Conservation (phyloP, 163 green algal species). For the Chlamydomonas reinhardtii region DNA sequence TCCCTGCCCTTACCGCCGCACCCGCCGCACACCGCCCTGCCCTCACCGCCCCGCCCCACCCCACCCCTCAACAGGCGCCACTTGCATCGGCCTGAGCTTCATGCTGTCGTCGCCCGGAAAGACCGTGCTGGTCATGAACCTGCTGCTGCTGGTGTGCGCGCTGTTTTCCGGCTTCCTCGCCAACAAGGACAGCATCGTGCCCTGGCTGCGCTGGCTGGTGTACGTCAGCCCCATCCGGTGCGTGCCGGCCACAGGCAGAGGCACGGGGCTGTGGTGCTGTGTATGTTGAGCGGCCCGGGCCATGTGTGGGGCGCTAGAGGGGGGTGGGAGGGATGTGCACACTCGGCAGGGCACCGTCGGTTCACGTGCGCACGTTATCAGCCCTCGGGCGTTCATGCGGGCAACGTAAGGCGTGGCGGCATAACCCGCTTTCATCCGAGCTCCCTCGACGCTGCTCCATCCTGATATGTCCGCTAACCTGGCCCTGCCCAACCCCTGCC, state of each 20-base stretch:
- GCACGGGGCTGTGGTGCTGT: too few relatives aligned
- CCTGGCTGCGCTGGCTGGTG: conserved; percentile 65
- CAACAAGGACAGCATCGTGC: conserved; percentile 69
- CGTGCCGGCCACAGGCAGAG: background rate
- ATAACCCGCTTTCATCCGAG: too few relatives aligned
- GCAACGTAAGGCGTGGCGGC: too few relatives aligned
- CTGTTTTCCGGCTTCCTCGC: conserved; percentile 77
- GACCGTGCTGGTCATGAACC: conserved; percentile 67
- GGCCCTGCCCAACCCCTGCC: too few relatives aligned
- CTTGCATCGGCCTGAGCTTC: conserved; percentile 57
- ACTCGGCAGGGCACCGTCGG: too few relatives aligned
- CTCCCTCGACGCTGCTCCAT: too few relatives aligned
- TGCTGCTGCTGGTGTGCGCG: conserved; percentile 69
- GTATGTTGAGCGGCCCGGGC: too few relatives aligned
- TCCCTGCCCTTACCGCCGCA: background rate
- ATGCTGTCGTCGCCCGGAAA: conserved; percentile 58
- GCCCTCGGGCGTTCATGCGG: too few relatives aligned
- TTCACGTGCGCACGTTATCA: too few relatives aligned
- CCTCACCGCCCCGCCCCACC: background rate
- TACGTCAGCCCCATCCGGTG: conserved; percentile 66
- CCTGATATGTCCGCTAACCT: too few relatives aligned
- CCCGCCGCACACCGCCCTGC: background rate
- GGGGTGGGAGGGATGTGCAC: too few relatives aligned
- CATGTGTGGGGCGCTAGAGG: too few relatives aligned
- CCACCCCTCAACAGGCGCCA: conserved; percentile 13